Conservation (phyloP, 441 rosid genomes). For the Cnidoscolus chayamansa region DNA sequence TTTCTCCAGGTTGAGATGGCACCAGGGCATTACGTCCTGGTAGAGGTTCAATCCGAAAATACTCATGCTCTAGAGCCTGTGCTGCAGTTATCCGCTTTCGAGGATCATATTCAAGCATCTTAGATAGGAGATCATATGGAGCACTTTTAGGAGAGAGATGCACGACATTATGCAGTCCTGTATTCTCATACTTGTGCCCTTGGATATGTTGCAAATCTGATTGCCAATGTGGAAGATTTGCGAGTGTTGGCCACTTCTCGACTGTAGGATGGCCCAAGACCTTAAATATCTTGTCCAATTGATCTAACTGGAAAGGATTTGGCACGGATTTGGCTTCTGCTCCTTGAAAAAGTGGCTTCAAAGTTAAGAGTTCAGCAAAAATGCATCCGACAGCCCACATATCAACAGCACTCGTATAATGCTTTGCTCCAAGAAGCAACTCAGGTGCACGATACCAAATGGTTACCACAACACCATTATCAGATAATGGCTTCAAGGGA, state of each 20-base stretch:
- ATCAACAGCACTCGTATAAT: slow-evolving; percentile 92
- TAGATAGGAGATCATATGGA: slow-evolving; percentile 81
- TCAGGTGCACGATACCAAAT: slow-evolving; percentile 99
- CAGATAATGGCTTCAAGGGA: slow-evolving; percentile 73
- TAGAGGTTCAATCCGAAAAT: slow-evolving; percentile 70
- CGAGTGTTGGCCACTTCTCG: slow-evolving; percentile 97
- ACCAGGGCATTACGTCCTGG: slow-evolving; percentile 85
- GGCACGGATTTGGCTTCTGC: slow-evolving; percentile 79
- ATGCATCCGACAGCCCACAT: slow-evolving; percentile 99
- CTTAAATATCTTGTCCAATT: slow-evolving; percentile 98
- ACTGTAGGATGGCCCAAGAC: slow-evolving; percentile 90
- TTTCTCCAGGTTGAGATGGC: slow-evolving; percentile 74
- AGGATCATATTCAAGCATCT: slow-evolving; percentile 96
- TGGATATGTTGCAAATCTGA: slow-evolving; percentile 68
- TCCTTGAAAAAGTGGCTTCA: slow-evolving; percentile 95
- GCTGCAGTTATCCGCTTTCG: slow-evolving; percentile 88
- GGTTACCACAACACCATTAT: slow-evolving; percentile 96
- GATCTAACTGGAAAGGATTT: slow-evolving; percentile 91
- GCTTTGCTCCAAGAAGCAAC: slow-evolving; percentile 95
- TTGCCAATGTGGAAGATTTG: slow-evolving; percentile 84
- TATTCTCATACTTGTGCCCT: slow-evolving; percentile 65
- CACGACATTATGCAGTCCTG: slow-evolving; percentile 64
- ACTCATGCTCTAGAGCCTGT: slow-evolving; percentile 92
- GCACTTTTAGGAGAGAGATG: slow-evolving; percentile 56
- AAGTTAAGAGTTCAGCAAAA: slow-evolving; percentile 89